Conservation (phyloP, 2,329 filamentous ascomycete genomes). For the Sarocladium strictum region DNA sequence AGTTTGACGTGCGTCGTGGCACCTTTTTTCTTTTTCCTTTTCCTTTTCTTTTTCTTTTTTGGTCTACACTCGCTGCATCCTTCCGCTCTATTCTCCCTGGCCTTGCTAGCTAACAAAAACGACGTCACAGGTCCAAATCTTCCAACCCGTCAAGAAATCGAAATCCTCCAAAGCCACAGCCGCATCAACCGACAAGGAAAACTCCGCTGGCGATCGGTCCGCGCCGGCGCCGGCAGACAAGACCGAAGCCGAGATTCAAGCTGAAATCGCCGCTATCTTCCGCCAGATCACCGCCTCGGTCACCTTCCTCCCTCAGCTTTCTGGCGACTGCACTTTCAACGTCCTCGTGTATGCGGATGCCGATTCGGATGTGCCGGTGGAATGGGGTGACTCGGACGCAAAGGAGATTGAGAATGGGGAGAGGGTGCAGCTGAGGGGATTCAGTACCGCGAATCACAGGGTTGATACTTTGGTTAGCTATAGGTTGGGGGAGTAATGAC, state of each 20-base stretch:
- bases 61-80: not conserved
- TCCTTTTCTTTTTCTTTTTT: not conserved
- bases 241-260: conserved; percentile 87
- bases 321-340: conserved; percentile 94
- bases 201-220: conserved; percentile 44
- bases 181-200: conserved; percentile 62
- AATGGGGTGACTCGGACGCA: conserved; percentile 97
- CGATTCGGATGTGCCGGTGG: conserved; percentile 91
- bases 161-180: conserved; percentile 43
- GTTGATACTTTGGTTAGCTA: conserved; percentile 97
- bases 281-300: conserved; percentile 97
- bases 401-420: conserved; percentile 95
- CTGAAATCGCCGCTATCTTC: conserved; percentile 94
- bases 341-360: conserved; percentile 96
- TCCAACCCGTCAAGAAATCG: conserved; percentile 29
- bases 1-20: conserved; percentile 83
- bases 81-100: no score
- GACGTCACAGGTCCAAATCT: conserved; percentile 30
- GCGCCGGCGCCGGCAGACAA: conserved; percentile 50
- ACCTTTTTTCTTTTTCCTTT: not conserved
- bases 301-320: conserved; percentile 87
- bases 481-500: conserved; percentile 44
- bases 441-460: conserved; percentile 89
- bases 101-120: no score
- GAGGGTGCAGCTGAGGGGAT: conserved; percentile 90